Evolutionary conservation across 2,329 filamentous ascomycete species (phyloP), one percentile per base, ranked within the genome.

Genomic region (Penicillium sp.): DNA sequence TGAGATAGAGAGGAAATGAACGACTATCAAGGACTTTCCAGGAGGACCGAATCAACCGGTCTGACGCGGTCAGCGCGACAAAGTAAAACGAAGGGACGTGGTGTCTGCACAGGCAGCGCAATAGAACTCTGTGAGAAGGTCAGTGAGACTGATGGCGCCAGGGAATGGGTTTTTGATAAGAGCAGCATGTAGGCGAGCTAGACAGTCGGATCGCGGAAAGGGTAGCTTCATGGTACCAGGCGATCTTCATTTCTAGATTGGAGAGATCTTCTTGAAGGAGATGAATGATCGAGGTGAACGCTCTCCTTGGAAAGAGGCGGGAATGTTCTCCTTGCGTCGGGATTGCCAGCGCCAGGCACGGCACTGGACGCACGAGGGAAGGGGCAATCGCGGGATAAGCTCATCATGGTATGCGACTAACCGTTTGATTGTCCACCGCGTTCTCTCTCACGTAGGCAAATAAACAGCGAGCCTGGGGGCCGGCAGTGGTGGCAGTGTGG

Each of bases 291-390:
- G 19, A 59, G 48, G 52, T 56, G 58, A 62, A 56, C 35, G 53
- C 57, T n/a, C 56, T 65, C 66, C 55, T 63, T 61, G 19, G 33
- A 46, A 46, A 46, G 58, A 43, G 25, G 45, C 57, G 57, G 61
- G 61, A 65, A 68, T 66, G 64, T 54, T 45, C 61, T 35, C 68
- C 68, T 70, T 70, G 68, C 68, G 48, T 65, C 48, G 45, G 54
- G 28, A 10, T 55, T 40, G 35, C 14, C 45, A 46, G 57, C 48
- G 45, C 59, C 60, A 55, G 57, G 56, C 43, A 48, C 25, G 7
- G 45, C 28, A 51, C 28, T 33, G 46, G 46, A 30, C 11, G 10
- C 33, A 55, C 42, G 55, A 25, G 49, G 22, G 45, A n/a, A 57
- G 56, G 54, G 52, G 49, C 52, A 55, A 56, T 40, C n/a, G 28